These are phyloP conservation scores for Spergularia azorica DNA, from an alignment of 179 eudicot genomes.

Conservation along the genomic window DNA sequence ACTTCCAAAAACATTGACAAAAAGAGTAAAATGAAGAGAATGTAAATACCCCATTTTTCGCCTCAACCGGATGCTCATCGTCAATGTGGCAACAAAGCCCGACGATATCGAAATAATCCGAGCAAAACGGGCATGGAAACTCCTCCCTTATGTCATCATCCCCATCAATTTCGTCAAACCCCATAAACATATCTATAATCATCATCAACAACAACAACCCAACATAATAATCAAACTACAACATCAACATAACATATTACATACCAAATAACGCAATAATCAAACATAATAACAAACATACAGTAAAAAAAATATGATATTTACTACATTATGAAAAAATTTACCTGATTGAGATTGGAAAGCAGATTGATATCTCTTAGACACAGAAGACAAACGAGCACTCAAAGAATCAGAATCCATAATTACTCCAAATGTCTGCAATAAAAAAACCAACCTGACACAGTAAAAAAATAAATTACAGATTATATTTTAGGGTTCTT, in stretches of 20 bases:
- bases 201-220: neutral
- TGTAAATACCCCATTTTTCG: constrained; percentile 56
- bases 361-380: constrained; percentile 71
- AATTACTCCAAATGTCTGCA: neutral
- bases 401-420: constrained; percentile 89
- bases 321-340: neutral
- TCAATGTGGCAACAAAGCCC: constrained; percentile 79
- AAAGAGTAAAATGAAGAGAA: neutral
- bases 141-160: constrained; percentile 60
- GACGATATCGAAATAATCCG: constrained; percentile 59
- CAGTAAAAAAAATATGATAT: neutral
- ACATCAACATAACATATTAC: neutral
- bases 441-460: neutral
- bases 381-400: constrained; percentile 69
- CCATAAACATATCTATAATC: constrained; percentile 42
- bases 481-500: constrained; percentile 29
- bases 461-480: neutral
- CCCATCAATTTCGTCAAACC: constrained; percentile 53
- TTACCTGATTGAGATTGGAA: constrained; percentile 76
- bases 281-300: neutral
- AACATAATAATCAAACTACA: neutral
- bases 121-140: constrained; percentile 69
- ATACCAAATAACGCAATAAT: neutral
- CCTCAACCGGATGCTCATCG: constrained; percentile 59
- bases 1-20: neutral